Evolutionary conservation across 2,329 filamentous ascomycete genomes (phyloP), one percentile per base, ranked within the genome.

Genomic region (Botryotinia globosa): DNA sequence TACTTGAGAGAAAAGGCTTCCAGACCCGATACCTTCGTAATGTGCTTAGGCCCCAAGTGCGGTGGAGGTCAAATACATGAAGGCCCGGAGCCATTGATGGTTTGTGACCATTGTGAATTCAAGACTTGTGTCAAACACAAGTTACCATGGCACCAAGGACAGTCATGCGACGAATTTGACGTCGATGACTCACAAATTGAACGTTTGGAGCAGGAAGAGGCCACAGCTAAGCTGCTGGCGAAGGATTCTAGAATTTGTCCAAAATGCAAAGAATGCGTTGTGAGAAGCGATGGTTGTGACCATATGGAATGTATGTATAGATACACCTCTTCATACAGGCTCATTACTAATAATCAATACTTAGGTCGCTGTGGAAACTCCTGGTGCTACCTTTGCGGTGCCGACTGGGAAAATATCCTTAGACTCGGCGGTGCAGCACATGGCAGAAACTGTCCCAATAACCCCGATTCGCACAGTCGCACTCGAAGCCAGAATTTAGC

Each of bases 141-240:
- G 29, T 64, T 77, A 4, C 77, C 77, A 12, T 78, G 77, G 77
- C 77, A 78, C 42, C 71, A 75, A 58, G 75, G 75, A 5, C 51
- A 62, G n/a, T 74, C 76, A 1, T 78, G 77, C 54, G 74, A 74
- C 8, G 76, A 77, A 12, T 78, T 76, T 34, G 77, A 78, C 48
- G 61, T 51, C 25, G 72, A 75, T 2, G 74, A 75, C n/a, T 70
- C 65, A 0, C 76, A 77, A 48, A 74, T 78, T 22, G 75, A 78
- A 66, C 76, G 77, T 18, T 63, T 77, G n/a, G 77, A 77, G 64
- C 68, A 75, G 20, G 77, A 73, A 22, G 76, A 77, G 66, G 77
- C 76, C 18, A 78, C 77, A 2, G 77, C 77, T 16, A 77, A 75
- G 44, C 42, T 77, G 1, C 70, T 78, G n/a, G 74, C 76, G 10